Conservation (phyloP, 2,329 filamentous ascomycete genomes). For the Aspergillus jensenii region DNA sequence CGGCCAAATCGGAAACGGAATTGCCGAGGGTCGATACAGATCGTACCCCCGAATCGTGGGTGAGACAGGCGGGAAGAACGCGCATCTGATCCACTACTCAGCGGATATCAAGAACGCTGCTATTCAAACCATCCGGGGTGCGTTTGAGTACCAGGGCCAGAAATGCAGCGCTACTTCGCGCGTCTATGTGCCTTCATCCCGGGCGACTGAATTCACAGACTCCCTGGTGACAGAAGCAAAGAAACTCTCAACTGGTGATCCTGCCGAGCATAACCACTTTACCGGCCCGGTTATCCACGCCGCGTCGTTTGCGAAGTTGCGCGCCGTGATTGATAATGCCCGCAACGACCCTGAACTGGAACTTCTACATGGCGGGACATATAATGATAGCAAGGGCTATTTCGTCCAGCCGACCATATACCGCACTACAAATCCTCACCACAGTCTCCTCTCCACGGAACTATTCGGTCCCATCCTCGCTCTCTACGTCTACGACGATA, state of each 20-base stretch:
- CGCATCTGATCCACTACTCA: conserved; percentile 75
- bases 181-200: conserved; percentile 72
- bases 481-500: conserved; percentile 75
- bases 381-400: conserved; percentile 76
- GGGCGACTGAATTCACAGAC: conserved; percentile 70
- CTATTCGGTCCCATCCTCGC: conserved; percentile 79
- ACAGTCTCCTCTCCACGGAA: conserved; percentile 73
- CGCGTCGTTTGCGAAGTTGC: conserved; percentile 76
- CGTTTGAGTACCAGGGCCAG: conserved; percentile 88
- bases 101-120: conserved; percentile 78
- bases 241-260: conserved; percentile 68
- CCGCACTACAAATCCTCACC: conserved; percentile 68
- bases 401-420: conserved; percentile 85
- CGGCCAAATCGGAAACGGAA: conserved; percentile 77
- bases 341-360: conserved; percentile 72
- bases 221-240: conserved; percentile 67
- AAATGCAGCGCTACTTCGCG: conserved; percentile 87
- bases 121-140: conserved; percentile 78
- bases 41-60: conserved; percentile 87
- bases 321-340: conserved; percentile 75
- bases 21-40: conserved; percentile 77
- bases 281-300: conserved; percentile 85
- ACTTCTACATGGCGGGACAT: conserved; percentile 71
- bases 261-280: conserved; percentile 73
- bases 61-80: conserved; percentile 93